phyloP scores from a whole-genome alignment of 345 rosid genomes.

The Euphorbia pulcherrima region DNA sequence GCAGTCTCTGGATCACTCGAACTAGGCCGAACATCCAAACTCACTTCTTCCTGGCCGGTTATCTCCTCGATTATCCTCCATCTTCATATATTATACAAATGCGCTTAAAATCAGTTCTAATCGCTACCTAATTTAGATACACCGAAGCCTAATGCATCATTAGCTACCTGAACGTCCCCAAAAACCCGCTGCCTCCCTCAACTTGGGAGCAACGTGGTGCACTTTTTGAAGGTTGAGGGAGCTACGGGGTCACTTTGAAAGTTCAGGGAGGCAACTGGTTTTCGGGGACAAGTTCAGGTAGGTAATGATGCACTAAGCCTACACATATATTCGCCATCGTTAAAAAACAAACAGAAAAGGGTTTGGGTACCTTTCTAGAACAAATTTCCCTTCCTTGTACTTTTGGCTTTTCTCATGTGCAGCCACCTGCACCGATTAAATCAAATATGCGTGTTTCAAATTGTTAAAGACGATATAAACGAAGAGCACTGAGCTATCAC shows the following conservation, averaged over 20 bases:
- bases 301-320: too few relatives aligned
- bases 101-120: not conserved
- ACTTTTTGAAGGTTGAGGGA: too few relatives aligned
- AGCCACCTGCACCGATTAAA: constrained; percentile 22
- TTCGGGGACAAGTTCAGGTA: too few relatives aligned
- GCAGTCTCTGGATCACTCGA: constrained; percentile 26
- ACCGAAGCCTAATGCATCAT: too few relatives aligned
- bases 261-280: too few relatives aligned
- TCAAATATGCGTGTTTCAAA: not conserved
- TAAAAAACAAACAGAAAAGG: not conserved
- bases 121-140: not conserved
- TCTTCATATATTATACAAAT: constrained; percentile 17
- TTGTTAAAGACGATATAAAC: not conserved
- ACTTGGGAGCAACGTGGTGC: too few relatives aligned
- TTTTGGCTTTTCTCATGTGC: constrained; percentile 40
- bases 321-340: not conserved
- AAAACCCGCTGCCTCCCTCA: too few relatives aligned
- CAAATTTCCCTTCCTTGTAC: constrained; percentile 49
- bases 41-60: constrained; percentile 23
- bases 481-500: not conserved
- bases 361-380: constrained; percentile 37
- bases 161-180: too few relatives aligned
- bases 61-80: constrained; percentile 41
- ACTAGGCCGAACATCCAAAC: constrained; percentile 25
- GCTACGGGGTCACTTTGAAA: too few relatives aligned